These are phyloP conservation scores for Naegleria gruberi DNA, from an alignment of 208 protist genomes.

Conservation along the genomic window DNA sequence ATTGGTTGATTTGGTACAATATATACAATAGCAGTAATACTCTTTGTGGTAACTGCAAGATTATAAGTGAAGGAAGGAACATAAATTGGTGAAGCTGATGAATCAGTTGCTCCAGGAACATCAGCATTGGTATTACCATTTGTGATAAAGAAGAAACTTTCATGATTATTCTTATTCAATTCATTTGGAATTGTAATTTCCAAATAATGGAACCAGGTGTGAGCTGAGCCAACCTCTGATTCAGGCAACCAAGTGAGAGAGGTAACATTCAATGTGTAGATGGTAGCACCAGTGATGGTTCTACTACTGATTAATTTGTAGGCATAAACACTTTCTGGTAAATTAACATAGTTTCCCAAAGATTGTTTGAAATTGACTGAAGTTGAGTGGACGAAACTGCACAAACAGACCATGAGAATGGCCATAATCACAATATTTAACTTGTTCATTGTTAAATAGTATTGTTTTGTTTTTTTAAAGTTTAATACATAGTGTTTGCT, in stretches of 20 bases:
- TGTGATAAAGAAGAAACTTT: background rate
- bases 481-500: too few relatives aligned
- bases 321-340: too few relatives aligned
- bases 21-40: background rate
- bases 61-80: too few relatives aligned
- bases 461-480: too few relatives aligned
- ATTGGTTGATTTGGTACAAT: conserved; percentile 25
- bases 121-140: background rate
- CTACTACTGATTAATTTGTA: too few relatives aligned
- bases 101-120: background rate
- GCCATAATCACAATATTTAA: too few relatives aligned
- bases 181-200: background rate
- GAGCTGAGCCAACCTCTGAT: background rate
- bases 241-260: background rate
- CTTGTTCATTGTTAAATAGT: too few relatives aligned
- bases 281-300: too few relatives aligned
- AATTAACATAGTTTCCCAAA: too few relatives aligned
- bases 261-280: background rate
- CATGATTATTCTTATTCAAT: background rate
- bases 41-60: background rate
- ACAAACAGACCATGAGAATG: too few relatives aligned
- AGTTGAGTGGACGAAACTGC: too few relatives aligned
- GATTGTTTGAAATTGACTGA: too few relatives aligned
- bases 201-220: background rate
- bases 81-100: background rate